Evolutionary conservation across 2,329 filamentous ascomycete species (phyloP).

Genomic region (Simplicillium aogashimaense): DNA sequence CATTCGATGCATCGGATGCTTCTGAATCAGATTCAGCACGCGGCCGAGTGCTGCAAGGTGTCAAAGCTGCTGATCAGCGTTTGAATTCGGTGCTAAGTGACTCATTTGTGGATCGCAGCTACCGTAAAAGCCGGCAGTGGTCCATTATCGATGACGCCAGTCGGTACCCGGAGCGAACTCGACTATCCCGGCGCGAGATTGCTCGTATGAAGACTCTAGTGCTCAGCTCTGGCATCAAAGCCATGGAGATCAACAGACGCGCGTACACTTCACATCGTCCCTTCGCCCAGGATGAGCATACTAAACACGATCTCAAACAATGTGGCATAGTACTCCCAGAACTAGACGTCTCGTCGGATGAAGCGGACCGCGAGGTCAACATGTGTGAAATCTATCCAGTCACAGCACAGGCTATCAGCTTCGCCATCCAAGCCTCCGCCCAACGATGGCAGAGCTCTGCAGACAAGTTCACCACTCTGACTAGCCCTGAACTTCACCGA

Average conservation of each 20-base stretch:
- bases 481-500: conserved; percentile 41
- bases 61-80: conserved; percentile 23
- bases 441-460: conserved; percentile 50
- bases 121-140: conserved; percentile 33
- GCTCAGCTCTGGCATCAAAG: conserved; percentile 81
- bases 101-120: conserved; percentile 12
- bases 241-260: conserved; percentile 64
- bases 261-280: conserved; percentile 39
- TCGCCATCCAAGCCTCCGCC: conserved; percentile 34
- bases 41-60: conserved; percentile 16
- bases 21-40: conserved; percentile 28
- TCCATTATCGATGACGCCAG: conserved; percentile 34
- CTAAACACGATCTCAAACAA: conserved; percentile 10
- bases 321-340: conserved; percentile 18
- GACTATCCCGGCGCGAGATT: conserved; percentile 60
- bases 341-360: conserved; percentile 28
- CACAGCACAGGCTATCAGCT: conserved; percentile 40
- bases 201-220: conserved; percentile 69
- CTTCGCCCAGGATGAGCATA: conserved; percentile 12
- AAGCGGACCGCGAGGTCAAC: conserved; percentile 24
- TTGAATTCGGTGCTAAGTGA: conserved; percentile 21
- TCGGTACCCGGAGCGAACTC: conserved; percentile 21
- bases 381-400: conserved; percentile 38
- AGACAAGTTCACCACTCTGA: conserved; percentile 46
- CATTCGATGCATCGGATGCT: conserved; percentile 19